phyloP scores from a whole-genome alignment of 2,329 filamentous ascomycete species.

The Pseudocercospora pini-densiflorae region DNA sequence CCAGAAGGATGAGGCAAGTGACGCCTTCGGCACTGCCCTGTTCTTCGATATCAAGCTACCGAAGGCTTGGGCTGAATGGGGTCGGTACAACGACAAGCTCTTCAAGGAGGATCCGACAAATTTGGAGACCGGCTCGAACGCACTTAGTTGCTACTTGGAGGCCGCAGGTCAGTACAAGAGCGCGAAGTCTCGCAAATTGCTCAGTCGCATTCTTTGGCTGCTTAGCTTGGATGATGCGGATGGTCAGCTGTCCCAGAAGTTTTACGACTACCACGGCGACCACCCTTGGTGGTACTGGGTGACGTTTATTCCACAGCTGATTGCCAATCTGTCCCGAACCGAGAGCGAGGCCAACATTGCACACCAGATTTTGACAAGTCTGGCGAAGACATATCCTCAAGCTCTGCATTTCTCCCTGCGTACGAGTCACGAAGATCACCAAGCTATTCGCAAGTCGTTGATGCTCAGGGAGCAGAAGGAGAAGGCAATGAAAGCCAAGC shows the following conservation, averaged over 20 bases:
- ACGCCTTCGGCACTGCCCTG: constrained; percentile 90
- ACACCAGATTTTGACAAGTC: constrained; percentile 83
- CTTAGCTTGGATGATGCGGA: constrained; percentile 90
- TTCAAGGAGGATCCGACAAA: constrained; percentile 91
- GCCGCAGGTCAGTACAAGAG: constrained; percentile 97
- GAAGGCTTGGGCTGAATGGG: constrained; percentile 99
- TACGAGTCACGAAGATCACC: constrained; percentile 92
- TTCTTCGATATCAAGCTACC: constrained; percentile 95
- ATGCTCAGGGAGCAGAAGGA: constrained; percentile 58
- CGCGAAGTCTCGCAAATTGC: constrained; percentile 90
- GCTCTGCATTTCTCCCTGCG: constrained; percentile 92
- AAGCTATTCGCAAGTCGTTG: constrained; percentile 86
- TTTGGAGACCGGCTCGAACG: constrained; percentile 83
- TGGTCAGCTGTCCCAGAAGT: constrained; percentile 80
- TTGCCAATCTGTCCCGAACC: constrained; percentile 81
- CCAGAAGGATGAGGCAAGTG: constrained; percentile 88
- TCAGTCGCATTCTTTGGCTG: constrained; percentile 93
- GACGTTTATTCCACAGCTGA: constrained; percentile 94
- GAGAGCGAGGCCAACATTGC: constrained; percentile 83
- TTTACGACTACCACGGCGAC: constrained; percentile 96
- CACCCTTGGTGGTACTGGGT: constrained; percentile 99
- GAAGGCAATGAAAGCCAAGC: constrained; percentile 57
- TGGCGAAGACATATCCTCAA: constrained; percentile 95
- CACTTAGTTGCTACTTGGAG: constrained; percentile 94
- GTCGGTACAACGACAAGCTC: constrained; percentile 93